These are phyloP conservation scores for Agastache rugosa DNA, from an alignment of 257 asterid genomes.

Conservation along the genomic window DNA sequence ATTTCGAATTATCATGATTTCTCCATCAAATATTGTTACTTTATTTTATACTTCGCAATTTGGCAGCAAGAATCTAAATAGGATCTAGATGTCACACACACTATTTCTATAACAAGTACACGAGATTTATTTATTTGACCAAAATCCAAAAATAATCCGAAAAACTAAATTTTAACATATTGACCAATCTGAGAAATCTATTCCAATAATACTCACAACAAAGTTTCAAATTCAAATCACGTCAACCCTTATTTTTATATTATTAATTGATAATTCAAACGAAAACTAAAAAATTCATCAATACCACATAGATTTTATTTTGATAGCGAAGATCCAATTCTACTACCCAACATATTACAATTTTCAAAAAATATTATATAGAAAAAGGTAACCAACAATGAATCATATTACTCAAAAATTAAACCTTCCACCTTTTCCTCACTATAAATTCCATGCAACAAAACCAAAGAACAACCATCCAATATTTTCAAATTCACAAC, in stretches of 20 bases:
- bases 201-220: not conserved
- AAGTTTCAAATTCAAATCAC: not conserved
- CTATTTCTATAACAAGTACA: not conserved
- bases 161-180: not conserved
- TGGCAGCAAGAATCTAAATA: not conserved
- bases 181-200: conserved; percentile 10
- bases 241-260: not conserved
- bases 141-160: not conserved
- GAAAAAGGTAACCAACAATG: not conserved
- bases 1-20: not conserved
- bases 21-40: not conserved
- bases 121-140: conserved; percentile 19
- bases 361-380: not conserved
- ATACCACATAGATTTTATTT: not conserved
- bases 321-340: not conserved
- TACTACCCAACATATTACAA: not conserved
- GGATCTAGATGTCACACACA: not conserved
- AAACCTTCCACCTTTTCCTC: not conserved
- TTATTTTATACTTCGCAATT: not conserved
- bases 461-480: not conserved
- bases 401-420: not conserved
- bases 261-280: not conserved
- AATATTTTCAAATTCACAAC: not conserved
- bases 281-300: not conserved
- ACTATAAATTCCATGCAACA: conserved; percentile 7